Evolutionary conservation across 2,329 filamentous ascomycete species (phyloP).

Genomic region (Fusarium sacchari): DNA sequence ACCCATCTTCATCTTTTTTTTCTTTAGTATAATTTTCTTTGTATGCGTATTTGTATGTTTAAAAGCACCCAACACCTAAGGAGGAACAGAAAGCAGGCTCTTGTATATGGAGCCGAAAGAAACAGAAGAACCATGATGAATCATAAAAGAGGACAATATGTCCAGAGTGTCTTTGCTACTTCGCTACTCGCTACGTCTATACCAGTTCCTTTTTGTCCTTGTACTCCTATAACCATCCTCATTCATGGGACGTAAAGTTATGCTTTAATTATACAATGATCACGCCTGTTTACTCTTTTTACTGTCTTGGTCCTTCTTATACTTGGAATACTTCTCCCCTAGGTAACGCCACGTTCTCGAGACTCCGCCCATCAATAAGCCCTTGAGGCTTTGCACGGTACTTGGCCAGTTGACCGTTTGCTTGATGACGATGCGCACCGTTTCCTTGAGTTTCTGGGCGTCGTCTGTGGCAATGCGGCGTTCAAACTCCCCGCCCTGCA

Average conservation of each 20-base stretch:
- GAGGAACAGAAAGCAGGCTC: constrained; percentile 9
- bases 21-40: constrained; percentile 13
- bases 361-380: constrained; percentile 80
- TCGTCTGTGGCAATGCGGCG: constrained; percentile 80
- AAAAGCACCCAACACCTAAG: neutral
- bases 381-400: constrained; percentile 86
- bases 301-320: constrained; percentile 55
- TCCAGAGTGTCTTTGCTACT: constrained; percentile 1
- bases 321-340: constrained; percentile 81
- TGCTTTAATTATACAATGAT: neutral
- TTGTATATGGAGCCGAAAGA: neutral
- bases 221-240: constrained; percentile 25
- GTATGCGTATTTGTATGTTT: constrained; percentile 25
- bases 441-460: constrained; percentile 71
- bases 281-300: constrained; percentile 39
- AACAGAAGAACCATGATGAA: constrained; percentile 22
- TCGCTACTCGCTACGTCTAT: constrained; percentile 33
- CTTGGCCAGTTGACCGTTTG: constrained; percentile 94
- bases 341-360: constrained; percentile 78
- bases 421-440: constrained; percentile 80
- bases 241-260: neutral
- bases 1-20: constrained; percentile 17
- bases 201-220: constrained; percentile 5
- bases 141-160: constrained; percentile 19
- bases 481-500: constrained; percentile 87